Evolutionary conservation across 495 filamentous ascomycete genomes (phyloP), one percentile per base, ranked within the genome.

Genomic region (Ramalina intermedia): DNA sequence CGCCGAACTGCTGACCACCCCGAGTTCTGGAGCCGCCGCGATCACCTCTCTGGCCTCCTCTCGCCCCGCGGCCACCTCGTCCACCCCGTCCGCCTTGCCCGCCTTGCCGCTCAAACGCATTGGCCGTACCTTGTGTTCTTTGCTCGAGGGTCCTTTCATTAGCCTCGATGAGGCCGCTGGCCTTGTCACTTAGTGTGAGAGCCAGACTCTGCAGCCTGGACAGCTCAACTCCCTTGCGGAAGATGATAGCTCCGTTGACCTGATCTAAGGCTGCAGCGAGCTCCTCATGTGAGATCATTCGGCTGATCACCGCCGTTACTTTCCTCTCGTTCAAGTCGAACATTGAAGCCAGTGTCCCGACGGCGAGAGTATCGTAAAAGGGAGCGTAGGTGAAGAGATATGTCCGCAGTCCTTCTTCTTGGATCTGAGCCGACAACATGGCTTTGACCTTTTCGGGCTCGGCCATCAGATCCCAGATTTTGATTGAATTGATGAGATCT

Each of bases 341-440:
- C 91, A 99, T 96, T 45, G 71, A 75, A 41, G 87, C 82, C 47
- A 99, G 74, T 2, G 87, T 87, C 52, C 71, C 69, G 60, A 96
- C 72, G 52, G 87, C 80, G 45, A 99, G 78, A 33, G 91, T 99
- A 66, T 96, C 91, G 71, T 99, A 99, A 75, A 90, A 99, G 44
- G 91, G 91, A 38, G 91, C 91, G 66, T 99, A 99, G 46, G 91
- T 99, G 77, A 99, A 96, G 57, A 99, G 85, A 67, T 99, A 99
- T 45, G 91, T 99, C 48, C 93, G 78, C 45, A 99, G 77, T 50
- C 91, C 91, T 71, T 96, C 93, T 64, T 96, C 91, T 68, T 99
- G 93, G 55, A 95, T 94, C 71, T 96, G 91, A 62, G 85, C 85
- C 26, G 87, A 83, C 26, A 99, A 82, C 90, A 96, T 95, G 46